Conservation (phyloP, 129 eudicot genomes). For the Lactuca saligna region DNA sequence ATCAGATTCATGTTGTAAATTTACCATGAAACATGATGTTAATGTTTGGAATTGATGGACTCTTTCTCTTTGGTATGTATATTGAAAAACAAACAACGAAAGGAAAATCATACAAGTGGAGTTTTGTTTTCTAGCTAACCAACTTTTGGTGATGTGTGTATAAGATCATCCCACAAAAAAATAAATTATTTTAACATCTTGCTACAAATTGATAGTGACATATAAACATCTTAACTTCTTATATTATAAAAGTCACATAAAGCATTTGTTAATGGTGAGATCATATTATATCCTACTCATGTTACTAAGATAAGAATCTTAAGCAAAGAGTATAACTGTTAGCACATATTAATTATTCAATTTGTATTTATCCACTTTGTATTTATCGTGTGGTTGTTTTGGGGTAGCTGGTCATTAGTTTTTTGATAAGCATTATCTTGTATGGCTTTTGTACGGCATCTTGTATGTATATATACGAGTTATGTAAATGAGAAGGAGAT, state of each 20-base stretch:
- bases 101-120: not conserved
- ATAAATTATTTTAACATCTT: conserved; percentile 27
- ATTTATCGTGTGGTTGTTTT: no score
- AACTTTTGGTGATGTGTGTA: conserved; percentile 3
- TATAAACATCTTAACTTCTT: not conserved
- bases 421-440: no score
- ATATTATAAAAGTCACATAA: no score
- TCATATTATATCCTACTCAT: not conserved
- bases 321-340: no score
- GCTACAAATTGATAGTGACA: conserved; percentile 27
- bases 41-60: not conserved
- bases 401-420: no score
- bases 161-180: conserved; percentile 14
- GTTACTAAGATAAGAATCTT: no score
- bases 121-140: conserved; percentile 21
- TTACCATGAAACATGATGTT: not conserved
- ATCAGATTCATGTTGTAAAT: not conserved
- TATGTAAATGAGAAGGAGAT: no score
- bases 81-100: not conserved
- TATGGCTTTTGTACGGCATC: no score
- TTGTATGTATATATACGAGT: no score
- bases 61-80: not conserved
- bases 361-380: no score
- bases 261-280: not conserved
- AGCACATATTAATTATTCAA: no score